Base-by-base conservation (phyloP, 192 early-diverging fungal genomes). In the Lunasporangiospora selenospora region DNA sequence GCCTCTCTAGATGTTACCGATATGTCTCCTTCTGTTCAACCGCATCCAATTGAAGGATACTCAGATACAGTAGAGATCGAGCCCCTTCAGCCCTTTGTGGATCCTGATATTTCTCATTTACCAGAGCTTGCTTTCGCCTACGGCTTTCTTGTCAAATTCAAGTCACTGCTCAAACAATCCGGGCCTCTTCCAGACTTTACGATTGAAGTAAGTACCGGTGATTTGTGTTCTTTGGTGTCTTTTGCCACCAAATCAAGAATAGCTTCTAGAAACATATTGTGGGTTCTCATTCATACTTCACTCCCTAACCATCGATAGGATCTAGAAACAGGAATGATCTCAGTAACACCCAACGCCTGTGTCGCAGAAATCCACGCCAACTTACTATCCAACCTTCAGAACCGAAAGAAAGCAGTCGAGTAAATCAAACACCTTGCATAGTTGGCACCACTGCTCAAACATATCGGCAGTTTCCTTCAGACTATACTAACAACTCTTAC, bases 371-470 rank as follows among this genome's bases (percentile, higher is more conserved):
- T 73, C 34, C 69, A 73, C 41, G 30, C 47, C 19, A 73, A 73
- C 41, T 21, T 73, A 1, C 60, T 73, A n/a, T 63, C 69, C 42
- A 73, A 73, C 42, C 37, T 73, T 59, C 55, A 57, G 10, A 73
- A 73, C 43, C 69, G 69, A 27, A 73, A 73, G 39, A 73, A 73
- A 29, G 60, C 69, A 26, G 60, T 73, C 29, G 59, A 62, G 69
- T 73, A 58, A n/a, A 53, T 47, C n/a, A 3, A 39, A n/a, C 13
- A 30, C 11, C 12, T 23, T 36, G 19, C 48, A 21, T n/a, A n/a
- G n/a, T n/a, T n/a, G n/a, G n/a, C n/a, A n/a, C n/a, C n/a, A n/a
- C n/a, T n/a, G n/a, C n/a, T 34, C 32, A 10, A 6, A 52, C 49
- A 18, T 19, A 52, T 19, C 30, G 7, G 10, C 9, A 16, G 11